Percentiles rank a stretch among this genome's conserved stretches.
Evolutionary conservation across 371 early-diverging fungal species (phyloP).

Genomic region (Coelomomyces lativittatus): DNA sequence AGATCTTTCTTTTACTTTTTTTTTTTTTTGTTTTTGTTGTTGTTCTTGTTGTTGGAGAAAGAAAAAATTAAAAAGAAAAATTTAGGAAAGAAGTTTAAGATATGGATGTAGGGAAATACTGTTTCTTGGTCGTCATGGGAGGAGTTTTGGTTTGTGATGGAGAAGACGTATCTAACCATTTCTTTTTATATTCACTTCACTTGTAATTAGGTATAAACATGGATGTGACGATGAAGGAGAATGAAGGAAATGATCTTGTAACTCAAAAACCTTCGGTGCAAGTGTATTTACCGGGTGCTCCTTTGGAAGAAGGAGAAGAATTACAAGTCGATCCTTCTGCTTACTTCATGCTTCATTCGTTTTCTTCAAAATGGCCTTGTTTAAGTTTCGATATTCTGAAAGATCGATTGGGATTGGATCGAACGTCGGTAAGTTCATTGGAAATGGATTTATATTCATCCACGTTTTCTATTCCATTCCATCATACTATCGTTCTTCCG

Average conservation of each 20-base stretch:
- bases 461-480: background rate
- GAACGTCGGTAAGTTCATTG: slow-evolving; percentile 38
- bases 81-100: no score
- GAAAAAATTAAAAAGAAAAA: no score
- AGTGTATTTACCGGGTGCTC: slow-evolving; percentile 81
- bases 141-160: no score
- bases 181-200: no score
- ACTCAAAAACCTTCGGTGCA: slow-evolving; percentile 4
- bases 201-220: no score
- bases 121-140: no score
- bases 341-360: slow-evolving; percentile 84
- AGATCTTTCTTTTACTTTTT: no score
- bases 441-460: background rate
- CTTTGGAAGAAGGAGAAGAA: slow-evolving; percentile 67
- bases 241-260: slow-evolving; percentile 10
- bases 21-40: no score
- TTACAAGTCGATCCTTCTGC: slow-evolving; percentile 80
- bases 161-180: no score
- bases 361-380: slow-evolving; percentile 88
- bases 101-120: no score
- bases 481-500: no score
- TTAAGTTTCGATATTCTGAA: slow-evolving; percentile 78
- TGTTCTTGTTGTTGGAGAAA: no score
- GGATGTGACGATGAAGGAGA: slow-evolving; percentile 16
- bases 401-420: slow-evolving; percentile 61